Conservation (phyloP, 768 basidiomycete genomes). For the Punctularia strigosozonata region DNA sequence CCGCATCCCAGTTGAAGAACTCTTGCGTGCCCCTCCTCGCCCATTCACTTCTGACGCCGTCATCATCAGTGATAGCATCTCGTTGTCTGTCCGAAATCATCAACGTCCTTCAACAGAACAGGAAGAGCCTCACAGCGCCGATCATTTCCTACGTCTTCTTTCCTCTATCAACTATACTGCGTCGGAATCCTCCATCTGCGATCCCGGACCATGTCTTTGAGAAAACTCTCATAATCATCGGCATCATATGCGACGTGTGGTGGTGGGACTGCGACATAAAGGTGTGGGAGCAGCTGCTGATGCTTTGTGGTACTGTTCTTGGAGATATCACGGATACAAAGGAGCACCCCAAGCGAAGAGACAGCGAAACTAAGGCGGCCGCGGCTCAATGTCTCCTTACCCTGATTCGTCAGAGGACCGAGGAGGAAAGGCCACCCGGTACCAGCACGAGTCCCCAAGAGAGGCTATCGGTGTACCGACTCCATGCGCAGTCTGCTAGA, state of each 20-base stretch:
- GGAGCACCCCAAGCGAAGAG: slow-evolving; percentile 54
- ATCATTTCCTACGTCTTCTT: slow-evolving; percentile 81
- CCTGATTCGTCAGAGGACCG: slow-evolving; percentile 43
- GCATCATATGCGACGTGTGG: slow-evolving; percentile 56
- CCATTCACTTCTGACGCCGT: slow-evolving; percentile 49
- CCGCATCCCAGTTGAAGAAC: slow-evolving; percentile 40
- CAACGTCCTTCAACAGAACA: slow-evolving; percentile 30
- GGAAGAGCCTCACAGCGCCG: slow-evolving; percentile 33
- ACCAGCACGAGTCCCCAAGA: slow-evolving; percentile 17
- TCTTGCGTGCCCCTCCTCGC: slow-evolving; percentile 76
- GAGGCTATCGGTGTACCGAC: slow-evolving; percentile 27
- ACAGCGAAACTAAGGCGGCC: slow-evolving; percentile 76
- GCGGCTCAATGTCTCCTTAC: slow-evolving; percentile 55
- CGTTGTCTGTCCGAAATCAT: slow-evolving; percentile 45
- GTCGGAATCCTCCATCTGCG: slow-evolving; percentile 52
- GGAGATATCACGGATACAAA: slow-evolving; percentile 56
- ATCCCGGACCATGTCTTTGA: slow-evolving; percentile 79
- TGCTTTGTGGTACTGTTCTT: slow-evolving; percentile 54
- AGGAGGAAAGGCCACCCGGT: slow-evolving; percentile 24
- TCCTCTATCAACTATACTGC: slow-evolving; percentile 76
- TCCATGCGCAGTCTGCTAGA: slow-evolving; percentile 27
- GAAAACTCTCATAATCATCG: slow-evolving; percentile 48
- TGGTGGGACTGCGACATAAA: slow-evolving; percentile 72
- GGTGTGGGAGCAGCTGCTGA: slow-evolving; percentile 81
- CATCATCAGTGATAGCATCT: slow-evolving; percentile 33